Base-by-base conservation (phyloP, 768 basidiomycete genomes). In the Pulveroboletus sp. region DNA sequence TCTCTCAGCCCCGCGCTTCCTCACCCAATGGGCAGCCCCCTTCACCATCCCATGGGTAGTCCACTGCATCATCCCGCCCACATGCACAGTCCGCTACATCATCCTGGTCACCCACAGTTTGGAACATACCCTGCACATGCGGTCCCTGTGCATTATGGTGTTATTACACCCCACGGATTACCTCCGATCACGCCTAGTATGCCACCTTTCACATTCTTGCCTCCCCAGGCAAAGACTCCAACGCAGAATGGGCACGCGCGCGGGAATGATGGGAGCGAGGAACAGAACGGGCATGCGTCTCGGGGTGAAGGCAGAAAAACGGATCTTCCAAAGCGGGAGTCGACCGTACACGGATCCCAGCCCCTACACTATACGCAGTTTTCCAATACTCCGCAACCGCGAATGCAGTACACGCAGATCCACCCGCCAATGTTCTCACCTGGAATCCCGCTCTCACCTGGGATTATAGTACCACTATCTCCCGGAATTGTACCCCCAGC, bases 151-250 rank as follows among this genome's bases (percentile, higher is more conserved):
- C 64, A 68, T 41, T 68, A 68, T 39, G 59, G 68, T 38, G 66
- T 72, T 30, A 74, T 84, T 54, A 89, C 86, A 9, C 85, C 86
- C n/a, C 80, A 84, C 55, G 87, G 89, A 0, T 71, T 93, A n/a
- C 89, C 89, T 12, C 87, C 90, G 2, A 92, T 96, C 61, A 96
- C 94, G n/a, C 93, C 94, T 0, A 89, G 87, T 52, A 97, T 98
- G 94, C 95, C 95, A 1, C 83, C 91, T 6, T 98, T 96, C 70
- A 85, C 83, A 11, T 94, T 96, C 68, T 74, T 86, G 33, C 76
- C 80, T 15, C 80, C 80, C 37, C 77, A 61, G 60, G 73, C 39
- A 14, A 59, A 53, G 36, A 56, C 43, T 6, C 55, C 57, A 15
- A 51, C 39, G 10, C 70, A 65, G 50, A 60, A 56, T 14, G 61